These are phyloP conservation scores for Neurospora sp. DNA, from an alignment of 495 filamentous ascomycete species.

Conservation along the genomic window DNA sequence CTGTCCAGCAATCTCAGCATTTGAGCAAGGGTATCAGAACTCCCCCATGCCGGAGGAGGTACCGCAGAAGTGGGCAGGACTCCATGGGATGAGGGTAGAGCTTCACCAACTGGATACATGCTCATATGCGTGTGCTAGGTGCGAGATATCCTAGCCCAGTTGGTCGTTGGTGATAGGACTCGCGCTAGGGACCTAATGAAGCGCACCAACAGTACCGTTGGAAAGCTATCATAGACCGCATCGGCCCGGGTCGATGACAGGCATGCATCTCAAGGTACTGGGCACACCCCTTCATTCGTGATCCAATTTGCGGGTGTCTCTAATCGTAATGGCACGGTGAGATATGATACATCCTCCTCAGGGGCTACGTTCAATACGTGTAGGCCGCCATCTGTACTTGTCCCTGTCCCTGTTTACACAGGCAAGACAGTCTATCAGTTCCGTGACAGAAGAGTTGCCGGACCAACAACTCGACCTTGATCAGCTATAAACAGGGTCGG, in stretches of 20 bases:
- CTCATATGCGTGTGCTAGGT: neutral
- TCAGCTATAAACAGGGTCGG: neutral
- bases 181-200: neutral
- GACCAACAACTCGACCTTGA: neutral
- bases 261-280: neutral
- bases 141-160: neutral
- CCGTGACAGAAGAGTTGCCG: too few species aligned
- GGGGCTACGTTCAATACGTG: neutral
- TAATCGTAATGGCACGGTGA: neutral
- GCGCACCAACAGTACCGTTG: neutral
- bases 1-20: neutral
- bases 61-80: neutral
- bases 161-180: neutral
- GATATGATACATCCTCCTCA: neutral
- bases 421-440: neutral
- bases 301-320: neutral
- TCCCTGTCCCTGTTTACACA: neutral
- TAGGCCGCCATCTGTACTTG: neutral
- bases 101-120: neutral
- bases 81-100: neutral
- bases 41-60: neutral
- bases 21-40: neutral
- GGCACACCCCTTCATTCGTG: neutral
- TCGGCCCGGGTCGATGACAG: neutral
- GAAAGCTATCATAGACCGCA: neutral